Conservation (phyloP, 495 filamentous ascomycete species). For the Peziza echinospora region DNA sequence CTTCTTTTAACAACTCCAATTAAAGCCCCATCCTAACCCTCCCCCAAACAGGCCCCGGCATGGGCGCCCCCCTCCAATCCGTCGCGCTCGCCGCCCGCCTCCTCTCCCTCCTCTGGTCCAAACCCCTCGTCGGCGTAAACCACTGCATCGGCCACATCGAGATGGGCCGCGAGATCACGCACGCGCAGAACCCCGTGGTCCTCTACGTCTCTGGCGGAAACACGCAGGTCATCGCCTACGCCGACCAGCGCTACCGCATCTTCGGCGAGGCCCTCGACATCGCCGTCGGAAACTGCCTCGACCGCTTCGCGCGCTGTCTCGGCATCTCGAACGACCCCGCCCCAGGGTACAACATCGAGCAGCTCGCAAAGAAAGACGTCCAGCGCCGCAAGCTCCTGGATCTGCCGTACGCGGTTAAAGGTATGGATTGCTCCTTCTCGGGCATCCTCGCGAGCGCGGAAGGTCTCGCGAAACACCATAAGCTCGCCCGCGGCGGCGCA, state of each 20-base stretch:
- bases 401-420: slow-evolving; percentile 87
- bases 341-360: slow-evolving; percentile 94
- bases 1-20: too few species aligned
- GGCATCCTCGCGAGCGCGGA: slow-evolving; percentile 75
- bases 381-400: slow-evolving; percentile 45
- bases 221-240: slow-evolving; percentile 95
- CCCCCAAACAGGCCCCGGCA: slow-evolving; percentile 52
- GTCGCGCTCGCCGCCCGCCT: slow-evolving; percentile 72
- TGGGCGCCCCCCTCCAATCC: slow-evolving; percentile 84
- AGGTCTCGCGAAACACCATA: slow-evolving; percentile 36
- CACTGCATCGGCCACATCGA: slow-evolving; percentile 96
- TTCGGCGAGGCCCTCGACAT: slow-evolving; percentile 97
- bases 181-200: slow-evolving; percentile 77
- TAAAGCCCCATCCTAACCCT: too few species aligned
- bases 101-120: slow-evolving; percentile 66
- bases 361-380: slow-evolving; percentile 54
- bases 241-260: slow-evolving; percentile 79
- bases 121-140: slow-evolving; percentile 75
- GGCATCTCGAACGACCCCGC: slow-evolving; percentile 86
- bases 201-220: slow-evolving; percentile 93
- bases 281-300: slow-evolving; percentile 90
- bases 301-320: slow-evolving; percentile 80
- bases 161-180: slow-evolving; percentile 90
- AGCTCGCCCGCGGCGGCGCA: slow-evolving; percentile 22
- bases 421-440: slow-evolving; percentile 92